These are phyloP conservation scores for Avena eriantha DNA, from an alignment of 176 grass and related monocot species.

Conservation along the genomic window DNA sequence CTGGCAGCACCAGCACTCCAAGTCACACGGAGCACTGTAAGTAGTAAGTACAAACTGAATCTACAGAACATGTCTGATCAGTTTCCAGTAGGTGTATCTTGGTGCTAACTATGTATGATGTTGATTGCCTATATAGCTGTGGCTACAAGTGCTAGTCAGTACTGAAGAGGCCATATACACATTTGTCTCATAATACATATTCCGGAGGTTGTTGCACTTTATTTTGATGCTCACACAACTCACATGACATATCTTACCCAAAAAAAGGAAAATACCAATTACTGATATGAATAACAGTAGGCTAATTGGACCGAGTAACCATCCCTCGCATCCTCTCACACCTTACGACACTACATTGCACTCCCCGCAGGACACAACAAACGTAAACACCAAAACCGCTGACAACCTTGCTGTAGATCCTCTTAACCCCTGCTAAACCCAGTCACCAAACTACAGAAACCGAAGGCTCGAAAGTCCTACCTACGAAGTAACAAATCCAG, in stretches of 20 bases:
- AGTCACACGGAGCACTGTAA: not conserved
- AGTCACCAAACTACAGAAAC: not conserved
- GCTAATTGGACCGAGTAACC: too few relatives aligned
- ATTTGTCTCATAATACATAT: not conserved
- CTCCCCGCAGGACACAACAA: too few relatives aligned
- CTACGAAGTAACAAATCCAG: not conserved
- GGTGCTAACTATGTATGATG: not conserved
- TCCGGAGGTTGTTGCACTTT: not conserved
- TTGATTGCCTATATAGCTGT: constrained; percentile 3
- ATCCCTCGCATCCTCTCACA: too few relatives aligned
- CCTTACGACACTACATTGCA: too few relatives aligned
- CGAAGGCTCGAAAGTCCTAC: not conserved
- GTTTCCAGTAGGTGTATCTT: not conserved
- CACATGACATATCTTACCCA: constrained; percentile 10
- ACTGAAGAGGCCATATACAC: not conserved
- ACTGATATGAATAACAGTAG: too few relatives aligned
- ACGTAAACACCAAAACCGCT: too few relatives aligned
- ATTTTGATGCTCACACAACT: not conserved
- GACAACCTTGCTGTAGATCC: too few relatives aligned
- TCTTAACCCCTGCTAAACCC: constrained; percentile 34
- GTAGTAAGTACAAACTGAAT: constrained; percentile 9
- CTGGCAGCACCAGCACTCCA: not conserved
- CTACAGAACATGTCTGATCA: not conserved
- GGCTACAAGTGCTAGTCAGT: not conserved
- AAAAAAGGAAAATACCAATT: too few relatives aligned